Base-by-base conservation (phyloP, 345 rosid species). In the Lepidium didymum region DNA sequence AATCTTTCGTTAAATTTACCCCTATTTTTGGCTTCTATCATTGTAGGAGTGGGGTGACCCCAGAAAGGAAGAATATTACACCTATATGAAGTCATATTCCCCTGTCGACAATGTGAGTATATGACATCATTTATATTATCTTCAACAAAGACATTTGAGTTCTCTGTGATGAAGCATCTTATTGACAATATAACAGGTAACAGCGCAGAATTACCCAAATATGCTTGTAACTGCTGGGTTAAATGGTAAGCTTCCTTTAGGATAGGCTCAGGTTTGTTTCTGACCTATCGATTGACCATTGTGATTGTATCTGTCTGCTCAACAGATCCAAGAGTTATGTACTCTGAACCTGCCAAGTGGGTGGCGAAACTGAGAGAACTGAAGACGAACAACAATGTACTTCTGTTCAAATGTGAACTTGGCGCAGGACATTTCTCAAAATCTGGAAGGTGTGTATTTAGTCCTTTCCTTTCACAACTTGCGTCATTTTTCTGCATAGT, bases 31-130 rank as follows among this genome's bases (percentile, higher is more conserved):
- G 31, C 21, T 63, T 68, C 6, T 68, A 21, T 72, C 55, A 42
- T 69, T 82, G 78, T 77, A 93, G 98, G 97, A 93, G 79, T 93
- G 98, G 98, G 97, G 96, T 68, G 98, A 93, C 70, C 98, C 98
- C 19, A 85, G 97, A 54, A 84, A 82, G 76, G 90, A 87, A 78
- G 94, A 90, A 54, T 93, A 73, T 79, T 90, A 90, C 84, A 76
- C 23, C 73, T 93, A 90, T 70, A 88, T 93, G 92, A 93, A 90
- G 81, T 84, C 98, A 21, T 93, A 93, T 76, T 90, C 98, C 14
- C 98, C 98, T 37, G 92, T 93, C 36, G 98, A 90, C 73, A 90
- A 90, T 79, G 98, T 86, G 63, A 78, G 85, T 60, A 36, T 42
- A 59, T 40, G 31, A 19, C 56, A 25, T 70, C 46, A 8, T 49